Evolutionary conservation across 208 protist genomes (phyloP).

Genomic region (Leptomonas seymouri): DNA sequence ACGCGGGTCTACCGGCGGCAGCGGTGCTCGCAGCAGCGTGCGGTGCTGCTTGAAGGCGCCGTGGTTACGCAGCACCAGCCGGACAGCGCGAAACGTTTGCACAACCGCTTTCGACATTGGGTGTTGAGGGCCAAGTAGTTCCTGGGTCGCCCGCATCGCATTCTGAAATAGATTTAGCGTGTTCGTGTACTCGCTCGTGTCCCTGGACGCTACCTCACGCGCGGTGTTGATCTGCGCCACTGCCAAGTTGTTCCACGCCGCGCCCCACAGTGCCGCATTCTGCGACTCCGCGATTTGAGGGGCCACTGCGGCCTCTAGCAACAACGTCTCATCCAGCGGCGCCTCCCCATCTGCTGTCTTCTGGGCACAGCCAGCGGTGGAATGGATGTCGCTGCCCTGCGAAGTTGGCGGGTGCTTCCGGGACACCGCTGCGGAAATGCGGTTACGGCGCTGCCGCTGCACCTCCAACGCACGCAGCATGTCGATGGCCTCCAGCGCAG

Average conservation of each 20-base stretch:
- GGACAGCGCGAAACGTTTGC: constrained; percentile 73
- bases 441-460: constrained; percentile 49
- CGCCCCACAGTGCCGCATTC: constrained; percentile 83
- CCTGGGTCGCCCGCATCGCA: constrained; percentile 84
- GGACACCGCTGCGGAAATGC: constrained; percentile 14
- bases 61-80: constrained; percentile 49
- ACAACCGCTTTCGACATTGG: constrained; percentile 78
- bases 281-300: constrained; percentile 68
- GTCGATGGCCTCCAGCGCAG: constrained; percentile 84
- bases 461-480: constrained; percentile 79
- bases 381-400: no score
- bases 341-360: constrained; percentile 17
- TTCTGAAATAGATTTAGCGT: constrained; percentile 77
- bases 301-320: constrained; percentile 43
- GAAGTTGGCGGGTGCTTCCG: not conserved
- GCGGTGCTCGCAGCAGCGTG: constrained; percentile 60
- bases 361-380: not conserved
- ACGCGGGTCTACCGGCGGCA: constrained; percentile 72
- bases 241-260: constrained; percentile 89
- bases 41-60: constrained; percentile 83
- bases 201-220: constrained; percentile 26
- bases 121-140: constrained; percentile 75
- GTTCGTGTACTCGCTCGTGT: constrained; percentile 76
- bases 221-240: constrained; percentile 88
- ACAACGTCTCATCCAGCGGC: constrained; percentile 25